Base-by-base conservation (phyloP, 495 filamentous ascomycete species). In the Aeminium ludgeri region DNA sequence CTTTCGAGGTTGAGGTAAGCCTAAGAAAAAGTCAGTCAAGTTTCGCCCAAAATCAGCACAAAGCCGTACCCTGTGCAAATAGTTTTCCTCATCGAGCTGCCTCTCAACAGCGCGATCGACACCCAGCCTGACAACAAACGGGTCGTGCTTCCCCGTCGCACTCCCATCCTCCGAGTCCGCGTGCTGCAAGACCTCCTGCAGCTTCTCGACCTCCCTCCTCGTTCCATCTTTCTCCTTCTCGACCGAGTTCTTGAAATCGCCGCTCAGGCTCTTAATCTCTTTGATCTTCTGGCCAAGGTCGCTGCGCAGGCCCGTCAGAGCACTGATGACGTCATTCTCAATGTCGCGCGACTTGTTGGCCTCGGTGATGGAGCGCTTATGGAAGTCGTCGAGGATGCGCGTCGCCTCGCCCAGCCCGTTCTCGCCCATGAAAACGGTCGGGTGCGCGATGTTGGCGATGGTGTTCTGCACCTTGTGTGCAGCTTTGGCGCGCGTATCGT, bases 71-170 rank as follows among this genome's bases (percentile, higher is more conserved):
- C 86, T 70, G 55, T 96, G 89, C 30, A 96, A 55, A 52, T 96
- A 96, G 51, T 95, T 97, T 59, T 97, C 89, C 53, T 97, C 89
- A 54, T 93, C 84, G 32, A 97, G 77, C 55, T 96, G 89, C 50
- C 71, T 79, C 52, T 87, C 86, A 17, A 97, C 64, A 59, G 93
- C 85, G 20, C 76, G 72, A 57, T 96, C 87, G 0, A 92, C 86
- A 30, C 69, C 71, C 27, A 96, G 63, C 38, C 76, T 77, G 48
- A 94, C 62, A 15, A 97, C 71, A 54, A 85, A 96, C 15, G 89
- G 89, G 55, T 97, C 89, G 13, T 77, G 76, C 60, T 89, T 93
- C 15, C 86, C 86, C 2, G 75, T 74, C 8, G 76, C 76, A 41
- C 71, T 65, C 4, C 76, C 67, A 0, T 82, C 72, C 51, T 95